Base-by-base conservation (phyloP, 169 alveolate genomes). In the Plasmodium gonderi region DNA sequence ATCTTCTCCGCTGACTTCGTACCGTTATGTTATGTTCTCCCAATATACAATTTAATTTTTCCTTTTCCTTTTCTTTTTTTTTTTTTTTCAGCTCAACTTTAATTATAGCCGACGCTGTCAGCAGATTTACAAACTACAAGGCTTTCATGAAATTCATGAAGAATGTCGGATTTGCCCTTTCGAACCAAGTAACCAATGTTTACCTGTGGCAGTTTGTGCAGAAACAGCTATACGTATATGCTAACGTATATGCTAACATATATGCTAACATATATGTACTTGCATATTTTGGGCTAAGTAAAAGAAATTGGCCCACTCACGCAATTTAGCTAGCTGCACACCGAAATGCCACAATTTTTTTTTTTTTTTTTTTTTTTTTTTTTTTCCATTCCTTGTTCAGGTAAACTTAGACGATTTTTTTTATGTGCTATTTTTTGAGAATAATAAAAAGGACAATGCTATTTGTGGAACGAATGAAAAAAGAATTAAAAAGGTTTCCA, bases 41-140 rank as follows among this genome's bases (percentile, higher is more conserved):
- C n/a, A n/a, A n/a, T n/a, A n/a, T n/a, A n/a, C n/a, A n/a, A n/a
- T n/a, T n/a, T n/a, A n/a, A n/a, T n/a, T n/a, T 14, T 51, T 1
- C 23, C 9, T 60, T 5, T 67, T 5, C 38, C 23, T 36, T 82
- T 67, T 68, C 14, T 33, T 54, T 67, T 82, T 82, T 45, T 17
- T 54, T 45, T 65, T 51, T 42, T 76, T 76, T 3, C 64, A 83
- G 92, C 7, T 79, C 78, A 83, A 44, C 78, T n/a, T 40, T 83
- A 69, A 83, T 83, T 60, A 83, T 83, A 69, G 92, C 92, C 5
- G 92, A 83, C 23, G 92, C 42, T 12, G 83, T 83, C 17, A 83
- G 92, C 60, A 29, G 92, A 17, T 83, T 83, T 83, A 83, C 81
- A 3, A 83, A 83, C 65, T 83, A 69, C 76, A 83, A 72, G 54